Evolutionary conservation across 108 stramenopile species (phyloP).

Genomic region (Nitzschia putrida): DNA sequence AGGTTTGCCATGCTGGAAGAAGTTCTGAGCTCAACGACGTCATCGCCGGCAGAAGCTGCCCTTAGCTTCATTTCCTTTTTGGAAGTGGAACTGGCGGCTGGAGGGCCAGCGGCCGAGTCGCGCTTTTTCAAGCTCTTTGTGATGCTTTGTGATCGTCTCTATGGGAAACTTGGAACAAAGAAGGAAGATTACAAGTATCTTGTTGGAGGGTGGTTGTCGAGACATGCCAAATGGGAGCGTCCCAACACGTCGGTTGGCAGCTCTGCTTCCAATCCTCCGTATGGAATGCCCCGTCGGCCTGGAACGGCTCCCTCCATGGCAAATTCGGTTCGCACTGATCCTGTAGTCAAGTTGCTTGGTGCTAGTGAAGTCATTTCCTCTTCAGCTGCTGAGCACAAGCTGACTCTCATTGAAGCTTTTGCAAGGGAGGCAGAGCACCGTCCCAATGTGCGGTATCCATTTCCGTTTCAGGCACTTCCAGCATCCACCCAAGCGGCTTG

Average conservation of each 20-base stretch:
- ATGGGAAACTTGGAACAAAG: constrained; percentile 45
- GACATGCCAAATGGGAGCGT: constrained; percentile 41
- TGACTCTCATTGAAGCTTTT: constrained; percentile 72
- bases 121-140: constrained; percentile 73
- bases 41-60: constrained; percentile 73
- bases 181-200: constrained; percentile 31
- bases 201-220: constrained; percentile 46
- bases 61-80: constrained; percentile 75
- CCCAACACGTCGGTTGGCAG: constrained; percentile 1
- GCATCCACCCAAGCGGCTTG: constrained; percentile 43
- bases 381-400: constrained; percentile 5
- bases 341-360: constrained; percentile 75
- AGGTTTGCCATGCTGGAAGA: constrained; percentile 50
- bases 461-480: constrained; percentile 65
- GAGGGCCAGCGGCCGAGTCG: constrained; percentile 70
- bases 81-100: constrained; percentile 70
- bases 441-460: constrained; percentile 65
- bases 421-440: constrained; percentile 64
- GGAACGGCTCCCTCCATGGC: constrained; percentile 8
- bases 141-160: constrained; percentile 65
- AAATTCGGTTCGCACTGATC: constrained; percentile 59
- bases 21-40: constrained; percentile 42
- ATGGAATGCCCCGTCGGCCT: constrained; percentile 19
- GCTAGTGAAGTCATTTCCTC: constrained; percentile 4
- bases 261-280: not conserved